Evolutionary conservation across 495 filamentous ascomycete species (phyloP), one percentile per base, ranked within the genome.

Genomic region (Aspergillus bertholletiae): DNA sequence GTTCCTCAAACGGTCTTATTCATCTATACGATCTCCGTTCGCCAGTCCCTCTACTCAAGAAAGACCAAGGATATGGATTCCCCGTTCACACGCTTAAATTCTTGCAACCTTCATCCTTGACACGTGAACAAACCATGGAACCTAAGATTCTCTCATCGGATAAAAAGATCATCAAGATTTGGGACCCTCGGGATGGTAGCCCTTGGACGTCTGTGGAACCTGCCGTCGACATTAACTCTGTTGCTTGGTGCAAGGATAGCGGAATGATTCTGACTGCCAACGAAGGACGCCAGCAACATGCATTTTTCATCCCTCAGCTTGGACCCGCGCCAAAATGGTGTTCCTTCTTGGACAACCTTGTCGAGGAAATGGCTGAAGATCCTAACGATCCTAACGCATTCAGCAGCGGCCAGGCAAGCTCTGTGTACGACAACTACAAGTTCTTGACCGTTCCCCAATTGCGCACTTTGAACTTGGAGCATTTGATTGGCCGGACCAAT

Each of bases 351-450:
- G 95, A 99, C 65, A 96, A 93, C 63, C 79, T 98, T 48, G 95
- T 96, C 15, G 95, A 99, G 70, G 95, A 99, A 66, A 97, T 99
- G 90, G 93, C 92, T 2, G 92, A 95, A 65, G 80, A 86, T 54
- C 76, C 74, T 13, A 81, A 84, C 59, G 87, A 90, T 58, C 86
- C 87, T 3, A 84, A 82, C 56, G 82, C 84, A 7, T 89, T 83
- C 60, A 74, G 60, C 46, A 67, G 65, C 35, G 65, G 71, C 26
- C 70, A 75, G 30, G 68, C 69, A 26, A 84, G 87, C 30, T 84
- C 92, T 56, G 87, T 96, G 13, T 99, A 97, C 74, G 95, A 97
- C 69, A 97, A 97, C 69, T 97, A 89, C 82, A 97, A 96, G 68
- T 97, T 99, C 83, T 76, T 99, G 52, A 96, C 93, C 5, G 66